phyloP scores from a whole-genome alignment of 2,329 filamentous ascomycete genomes.

The Aspergillus hortae region DNA sequence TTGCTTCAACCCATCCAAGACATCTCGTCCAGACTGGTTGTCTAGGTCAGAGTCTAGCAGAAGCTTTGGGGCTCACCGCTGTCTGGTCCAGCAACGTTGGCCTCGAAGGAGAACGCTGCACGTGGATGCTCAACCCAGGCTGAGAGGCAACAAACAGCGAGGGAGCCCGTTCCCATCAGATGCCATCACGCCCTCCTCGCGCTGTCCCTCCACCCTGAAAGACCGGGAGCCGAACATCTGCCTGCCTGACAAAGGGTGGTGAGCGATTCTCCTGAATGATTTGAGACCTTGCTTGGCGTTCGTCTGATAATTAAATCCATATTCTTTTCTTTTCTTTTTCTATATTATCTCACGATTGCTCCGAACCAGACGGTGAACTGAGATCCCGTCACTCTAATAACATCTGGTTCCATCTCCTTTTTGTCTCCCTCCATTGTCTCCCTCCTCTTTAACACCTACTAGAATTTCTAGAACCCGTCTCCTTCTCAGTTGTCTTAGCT shows the following conservation, averaged over 20 bases:
- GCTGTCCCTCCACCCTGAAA: neutral
- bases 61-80: conserved; percentile 19
- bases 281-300: neutral
- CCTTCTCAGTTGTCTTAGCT: conserved; percentile 8
- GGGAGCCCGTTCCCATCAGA: conserved; percentile 13
- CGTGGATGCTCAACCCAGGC: conserved; percentile 6
- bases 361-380: conserved; percentile 3
- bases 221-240: conserved; percentile 12
- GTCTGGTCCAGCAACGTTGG: conserved; percentile 8
- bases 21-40: conserved; percentile 16
- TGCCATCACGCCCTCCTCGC: conserved; percentile 12
- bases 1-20: conserved; percentile 19
- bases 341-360: conserved; percentile 11
- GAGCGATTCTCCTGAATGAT: neutral
- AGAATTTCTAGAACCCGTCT: conserved; percentile 27
- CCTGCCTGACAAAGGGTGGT: conserved; percentile 21
- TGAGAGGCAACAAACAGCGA: conserved; percentile 17
- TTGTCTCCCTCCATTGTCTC: conserved; percentile 11
- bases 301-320: conserved; percentile 12
- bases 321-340: conserved; percentile 8
- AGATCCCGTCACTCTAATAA: conserved; percentile 9
- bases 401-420: conserved; percentile 10
- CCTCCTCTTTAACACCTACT: conserved; percentile 9
- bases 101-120: conserved; percentile 15
- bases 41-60: conserved; percentile 14